These are phyloP conservation scores for Coniella lustricola DNA, from an alignment of 2,329 filamentous ascomycete genomes.

Conservation along the genomic window DNA sequence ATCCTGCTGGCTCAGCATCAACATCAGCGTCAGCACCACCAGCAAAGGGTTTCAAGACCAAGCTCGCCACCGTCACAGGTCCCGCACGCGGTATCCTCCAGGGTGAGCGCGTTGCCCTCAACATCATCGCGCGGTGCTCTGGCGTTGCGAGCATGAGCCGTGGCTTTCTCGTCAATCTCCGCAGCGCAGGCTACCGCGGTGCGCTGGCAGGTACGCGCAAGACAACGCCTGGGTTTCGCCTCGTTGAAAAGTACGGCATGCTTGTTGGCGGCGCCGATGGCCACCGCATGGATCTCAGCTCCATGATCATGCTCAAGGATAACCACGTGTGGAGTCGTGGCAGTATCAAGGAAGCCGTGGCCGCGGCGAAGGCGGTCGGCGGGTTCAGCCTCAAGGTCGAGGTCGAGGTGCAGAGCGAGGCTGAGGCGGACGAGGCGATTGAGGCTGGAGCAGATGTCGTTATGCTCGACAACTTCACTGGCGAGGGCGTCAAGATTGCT, in stretches of 20 bases:
- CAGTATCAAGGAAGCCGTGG: constrained; percentile 79
- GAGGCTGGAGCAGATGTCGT: constrained; percentile 86
- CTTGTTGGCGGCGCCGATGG: constrained; percentile 86
- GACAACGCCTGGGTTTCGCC: constrained; percentile 89
- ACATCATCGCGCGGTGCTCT: constrained; percentile 83
- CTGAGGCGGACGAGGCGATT: constrained; percentile 86
- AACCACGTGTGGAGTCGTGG: constrained; percentile 94
- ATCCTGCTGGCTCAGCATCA: not conserved
- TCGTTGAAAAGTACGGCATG: constrained; percentile 99
- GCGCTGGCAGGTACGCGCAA: constrained; percentile 92
- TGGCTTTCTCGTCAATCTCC: constrained; percentile 47
- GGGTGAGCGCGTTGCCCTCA: constrained; percentile 90
- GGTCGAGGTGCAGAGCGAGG: constrained; percentile 86
- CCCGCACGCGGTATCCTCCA: constrained; percentile 74
- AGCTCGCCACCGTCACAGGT: constrained; percentile 75
- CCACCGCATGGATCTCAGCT: constrained; percentile 82
- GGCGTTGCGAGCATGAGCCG: constrained; percentile 72
- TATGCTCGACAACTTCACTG: constrained; percentile 94
- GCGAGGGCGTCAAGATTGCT: constrained; percentile 67
- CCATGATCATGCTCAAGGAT: constrained; percentile 99
- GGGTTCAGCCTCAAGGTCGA: constrained; percentile 93
- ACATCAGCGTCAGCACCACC: no score
- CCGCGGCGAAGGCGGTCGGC: constrained; percentile 72
- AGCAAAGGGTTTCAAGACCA: constrained; percentile 38
- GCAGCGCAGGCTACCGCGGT: constrained; percentile 67